phyloP scores from a whole-genome alignment of 2,329 filamentous ascomycete species.

The Colletotrichum spinosum region DNA sequence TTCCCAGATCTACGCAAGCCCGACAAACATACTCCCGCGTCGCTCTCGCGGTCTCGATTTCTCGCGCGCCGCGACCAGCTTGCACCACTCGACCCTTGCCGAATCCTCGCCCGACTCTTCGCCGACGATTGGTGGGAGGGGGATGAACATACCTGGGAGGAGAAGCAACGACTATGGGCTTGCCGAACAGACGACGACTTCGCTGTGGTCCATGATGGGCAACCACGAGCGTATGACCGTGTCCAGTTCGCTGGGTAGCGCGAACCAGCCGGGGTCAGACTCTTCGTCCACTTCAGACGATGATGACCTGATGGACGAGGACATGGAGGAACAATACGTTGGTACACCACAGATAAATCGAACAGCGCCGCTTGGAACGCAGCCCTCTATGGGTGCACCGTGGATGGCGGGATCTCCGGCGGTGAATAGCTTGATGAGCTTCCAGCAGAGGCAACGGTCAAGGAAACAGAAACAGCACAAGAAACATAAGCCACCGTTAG shows the following conservation, averaged over 20 bases:
- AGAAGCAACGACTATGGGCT: slow-evolving; percentile 60
- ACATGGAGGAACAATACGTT: slow-evolving; percentile 83
- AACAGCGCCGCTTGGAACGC: slow-evolving; percentile 56
- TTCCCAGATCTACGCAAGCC: slow-evolving; percentile 86
- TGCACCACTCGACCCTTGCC: slow-evolving; percentile 95
- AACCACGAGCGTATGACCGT: slow-evolving; percentile 77
- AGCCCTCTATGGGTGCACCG: slow-evolving; percentile 62
- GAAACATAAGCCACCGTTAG: slow-evolving; percentile 60
- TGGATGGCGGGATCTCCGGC: slow-evolving; percentile 78
- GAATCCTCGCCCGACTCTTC: slow-evolving; percentile 93
- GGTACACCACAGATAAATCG: slow-evolving; percentile 84
- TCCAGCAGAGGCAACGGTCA: slow-evolving; percentile 81
- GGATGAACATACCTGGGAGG: slow-evolving; percentile 71
- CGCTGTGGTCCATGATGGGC: slow-evolving; percentile 78
- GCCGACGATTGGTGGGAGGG: slow-evolving; percentile 79
- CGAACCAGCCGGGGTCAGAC: slow-evolving; percentile 79
- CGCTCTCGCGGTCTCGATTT: slow-evolving; percentile 93
- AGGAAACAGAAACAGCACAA: slow-evolving; percentile 72
- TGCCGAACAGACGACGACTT: slow-evolving; percentile 75
- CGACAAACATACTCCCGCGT: slow-evolving; percentile 87
- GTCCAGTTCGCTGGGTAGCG: slow-evolving; percentile 83
- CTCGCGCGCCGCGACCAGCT: slow-evolving; percentile 89
- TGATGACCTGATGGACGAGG: slow-evolving; percentile 77
- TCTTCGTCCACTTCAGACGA: slow-evolving; percentile 80
- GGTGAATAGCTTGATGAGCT: slow-evolving; percentile 82